Conservation (phyloP, 129 eudicot species). For the Lactuca saligna region DNA sequence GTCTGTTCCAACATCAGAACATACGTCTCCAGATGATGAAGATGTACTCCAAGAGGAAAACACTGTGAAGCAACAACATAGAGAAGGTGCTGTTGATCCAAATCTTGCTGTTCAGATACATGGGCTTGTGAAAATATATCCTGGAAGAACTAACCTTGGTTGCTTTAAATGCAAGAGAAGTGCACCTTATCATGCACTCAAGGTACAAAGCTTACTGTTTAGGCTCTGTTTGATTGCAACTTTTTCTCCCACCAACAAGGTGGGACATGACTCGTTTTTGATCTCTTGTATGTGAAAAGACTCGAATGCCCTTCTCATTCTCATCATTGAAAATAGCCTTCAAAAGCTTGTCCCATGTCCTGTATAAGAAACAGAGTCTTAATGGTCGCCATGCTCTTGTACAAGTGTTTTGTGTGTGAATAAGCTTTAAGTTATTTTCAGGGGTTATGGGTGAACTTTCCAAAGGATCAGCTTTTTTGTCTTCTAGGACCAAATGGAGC, state of each 20-base stretch:
- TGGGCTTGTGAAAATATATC: conserved; percentile 77
- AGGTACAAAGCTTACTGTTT: conserved; percentile 40
- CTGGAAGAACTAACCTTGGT: conserved; percentile 61
- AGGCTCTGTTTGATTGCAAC: not conserved
- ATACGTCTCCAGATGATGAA: conserved; percentile 65
- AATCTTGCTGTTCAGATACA: conserved; percentile 82
- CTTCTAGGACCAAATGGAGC: conserved; percentile 98
- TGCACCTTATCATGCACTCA: conserved; percentile 83
- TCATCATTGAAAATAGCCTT: too few species aligned
- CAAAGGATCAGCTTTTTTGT: conserved; percentile 88
- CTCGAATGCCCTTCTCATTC: too few species aligned
- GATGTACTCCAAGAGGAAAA: conserved; percentile 91
- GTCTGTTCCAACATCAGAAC: conserved; percentile 51
- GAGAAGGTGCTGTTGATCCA: conserved; percentile 54
- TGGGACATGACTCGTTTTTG: not conserved
- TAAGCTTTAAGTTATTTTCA: conserved; percentile 32
- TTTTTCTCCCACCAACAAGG: not conserved
- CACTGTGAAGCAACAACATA: conserved; percentile 62
- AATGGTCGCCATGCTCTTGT: not conserved
- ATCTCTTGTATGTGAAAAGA: too few species aligned
- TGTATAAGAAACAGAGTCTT: too few species aligned
- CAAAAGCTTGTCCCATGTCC: too few species aligned
- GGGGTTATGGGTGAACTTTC: conserved; percentile 91
- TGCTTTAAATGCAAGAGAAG: conserved; percentile 71
- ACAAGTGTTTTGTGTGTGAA: conserved; percentile 12